A percentile compares a stretch with the other conserved stretches of the same genome.
These are phyloP conservation scores for Hysterium pulicare DNA, from an alignment of 2,329 filamentous ascomycete species.

Conservation along the genomic window DNA sequence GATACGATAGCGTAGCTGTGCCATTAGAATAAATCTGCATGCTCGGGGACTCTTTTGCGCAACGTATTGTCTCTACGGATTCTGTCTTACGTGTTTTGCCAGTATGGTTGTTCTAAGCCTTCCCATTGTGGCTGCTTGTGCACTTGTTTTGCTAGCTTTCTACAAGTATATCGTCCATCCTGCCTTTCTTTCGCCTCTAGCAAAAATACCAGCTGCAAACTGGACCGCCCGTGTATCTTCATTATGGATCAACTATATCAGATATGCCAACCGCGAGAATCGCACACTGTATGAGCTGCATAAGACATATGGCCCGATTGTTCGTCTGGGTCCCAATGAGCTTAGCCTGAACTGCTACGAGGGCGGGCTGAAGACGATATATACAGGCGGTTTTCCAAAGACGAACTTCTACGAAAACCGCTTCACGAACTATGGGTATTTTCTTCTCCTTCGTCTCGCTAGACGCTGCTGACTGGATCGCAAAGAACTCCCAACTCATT, in stretches of 20 bases:
- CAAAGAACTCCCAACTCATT: conserved; percentile 60
- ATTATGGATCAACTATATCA: conserved; percentile 62
- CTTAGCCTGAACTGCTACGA: conserved; percentile 64
- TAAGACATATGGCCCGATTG: conserved; percentile 52
- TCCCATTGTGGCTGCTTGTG: background rate
- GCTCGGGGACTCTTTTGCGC: too few species aligned
- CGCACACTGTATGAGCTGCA: conserved; percentile 36
- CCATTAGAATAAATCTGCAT: too few species aligned
- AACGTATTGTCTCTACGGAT: too few species aligned
- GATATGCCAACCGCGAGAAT: conserved; percentile 43
- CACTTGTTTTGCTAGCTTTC: conserved; percentile 4
- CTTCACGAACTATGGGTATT: conserved; percentile 61
- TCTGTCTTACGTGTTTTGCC: background rate
- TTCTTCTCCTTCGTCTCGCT: background rate
- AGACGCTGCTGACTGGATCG: background rate
- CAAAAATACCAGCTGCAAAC: conserved; percentile 63
- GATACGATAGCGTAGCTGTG: too few species aligned
- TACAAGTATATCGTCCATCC: conserved; percentile 14
- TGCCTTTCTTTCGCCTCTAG: conserved; percentile 56
- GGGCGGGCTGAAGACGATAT: conserved; percentile 60
- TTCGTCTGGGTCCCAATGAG: conserved; percentile 61
- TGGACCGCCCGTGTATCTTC: conserved; percentile 57
- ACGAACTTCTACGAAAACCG: conserved; percentile 58
- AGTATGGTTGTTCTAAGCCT: background rate
- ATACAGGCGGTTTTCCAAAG: conserved; percentile 68